Conservation (phyloP, 306 rosid genomes). For the Nissolia schottii region DNA sequence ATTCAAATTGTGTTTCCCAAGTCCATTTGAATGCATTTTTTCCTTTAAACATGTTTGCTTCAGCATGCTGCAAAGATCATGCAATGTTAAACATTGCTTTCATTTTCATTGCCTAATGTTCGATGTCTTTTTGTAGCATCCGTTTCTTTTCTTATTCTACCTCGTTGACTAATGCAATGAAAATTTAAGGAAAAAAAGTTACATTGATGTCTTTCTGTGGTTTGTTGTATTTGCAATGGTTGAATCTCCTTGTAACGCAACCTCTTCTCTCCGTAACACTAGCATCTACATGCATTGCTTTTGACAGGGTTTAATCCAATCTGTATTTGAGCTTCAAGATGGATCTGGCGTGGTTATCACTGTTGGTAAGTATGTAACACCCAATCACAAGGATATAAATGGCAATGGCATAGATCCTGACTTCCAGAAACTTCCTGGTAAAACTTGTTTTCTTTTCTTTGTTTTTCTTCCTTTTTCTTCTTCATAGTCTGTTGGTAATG, state of each 20-base stretch:
- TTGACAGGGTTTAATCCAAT: constrained; percentile 82
- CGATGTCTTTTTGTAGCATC: neutral
- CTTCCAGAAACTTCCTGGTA: constrained; percentile 82
- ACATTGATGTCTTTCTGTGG: neutral
- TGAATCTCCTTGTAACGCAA: neutral
- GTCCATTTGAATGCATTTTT: constrained; percentile 9
- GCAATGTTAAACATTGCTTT: neutral
- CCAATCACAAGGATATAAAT: constrained; percentile 80
- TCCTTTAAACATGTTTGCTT: neutral
- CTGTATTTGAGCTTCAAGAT: constrained; percentile 89
- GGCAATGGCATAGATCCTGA: constrained; percentile 95
- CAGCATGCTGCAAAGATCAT: neutral
- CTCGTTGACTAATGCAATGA: neutral
- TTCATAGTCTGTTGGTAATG: neutral
- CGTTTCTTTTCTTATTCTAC: neutral
- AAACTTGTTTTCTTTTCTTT: neutral
- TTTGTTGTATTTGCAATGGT: neutral
- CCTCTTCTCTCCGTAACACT: constrained; percentile 7
- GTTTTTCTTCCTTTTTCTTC: neutral
- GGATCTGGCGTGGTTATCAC: constrained; percentile 96
- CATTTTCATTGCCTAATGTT: neutral
- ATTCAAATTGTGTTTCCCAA: constrained; percentile 9
- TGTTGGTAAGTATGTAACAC: constrained; percentile 93
- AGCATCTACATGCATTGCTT: constrained; percentile 16
- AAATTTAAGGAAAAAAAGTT: neutral